phyloP scores from a whole-genome alignment of 1,284 basidiomycete genomes.

The Ustilago curta region DNA sequence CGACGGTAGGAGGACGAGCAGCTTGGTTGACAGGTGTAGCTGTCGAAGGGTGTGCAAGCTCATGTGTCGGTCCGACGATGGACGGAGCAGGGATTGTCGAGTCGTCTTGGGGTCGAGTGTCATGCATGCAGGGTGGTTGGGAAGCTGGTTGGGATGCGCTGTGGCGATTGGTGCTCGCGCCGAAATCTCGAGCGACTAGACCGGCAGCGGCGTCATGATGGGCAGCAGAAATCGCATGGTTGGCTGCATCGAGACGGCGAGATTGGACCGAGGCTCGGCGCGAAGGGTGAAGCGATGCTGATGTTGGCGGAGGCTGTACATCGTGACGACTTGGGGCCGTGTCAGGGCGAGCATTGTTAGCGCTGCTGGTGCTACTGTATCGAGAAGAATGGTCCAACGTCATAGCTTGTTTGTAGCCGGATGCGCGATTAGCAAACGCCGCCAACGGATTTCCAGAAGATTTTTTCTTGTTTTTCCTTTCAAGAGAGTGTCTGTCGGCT shows the following conservation, averaged over 20 bases:
- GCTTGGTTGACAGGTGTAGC: not conserved
- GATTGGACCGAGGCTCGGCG: not conserved
- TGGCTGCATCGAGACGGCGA: not conserved
- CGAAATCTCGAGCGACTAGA: slow-evolving; percentile 4
- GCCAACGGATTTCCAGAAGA: not conserved
- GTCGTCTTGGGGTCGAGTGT: not conserved
- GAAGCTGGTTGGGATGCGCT: not conserved
- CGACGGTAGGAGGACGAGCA: too few species aligned
- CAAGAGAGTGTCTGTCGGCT: too few species aligned
- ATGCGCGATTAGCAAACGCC: slow-evolving; percentile 19
- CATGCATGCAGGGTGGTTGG: slow-evolving; percentile 22
- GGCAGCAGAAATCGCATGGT: not conserved
- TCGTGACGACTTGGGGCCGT: not conserved
- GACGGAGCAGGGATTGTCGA: not conserved
- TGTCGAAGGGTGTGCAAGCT: too few species aligned
- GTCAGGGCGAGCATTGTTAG: not conserved
- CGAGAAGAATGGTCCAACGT: slow-evolving; percentile 3
- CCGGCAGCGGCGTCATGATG: not conserved
- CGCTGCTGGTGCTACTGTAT: not conserved
- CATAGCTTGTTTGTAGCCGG: not conserved
- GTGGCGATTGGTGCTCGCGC: not conserved
- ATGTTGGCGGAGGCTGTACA: not conserved
- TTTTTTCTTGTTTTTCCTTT: too few species aligned
- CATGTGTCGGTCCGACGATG: too few species aligned
- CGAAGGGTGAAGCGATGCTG: not conserved